Percentiles rank a stretch among this genome's conserved stretches.
phyloP scores from a whole-genome alignment of 1,284 basidiomycete species.

The Porphyrellus sp. region DNA sequence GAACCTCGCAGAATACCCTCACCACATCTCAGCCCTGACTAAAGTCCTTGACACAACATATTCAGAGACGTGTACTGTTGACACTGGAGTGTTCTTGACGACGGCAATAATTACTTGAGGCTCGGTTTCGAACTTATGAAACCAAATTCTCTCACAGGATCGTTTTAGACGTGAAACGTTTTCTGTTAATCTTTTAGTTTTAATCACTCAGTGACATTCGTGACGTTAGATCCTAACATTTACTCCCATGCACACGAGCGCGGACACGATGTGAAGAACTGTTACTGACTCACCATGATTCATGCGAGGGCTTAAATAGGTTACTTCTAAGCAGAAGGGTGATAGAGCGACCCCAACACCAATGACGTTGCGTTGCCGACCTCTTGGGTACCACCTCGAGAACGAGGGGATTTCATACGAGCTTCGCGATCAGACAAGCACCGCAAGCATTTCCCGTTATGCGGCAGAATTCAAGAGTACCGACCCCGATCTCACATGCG shows the following conservation, averaged over 20 bases:
- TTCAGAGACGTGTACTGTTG: constrained; percentile 4
- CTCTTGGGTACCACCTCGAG: constrained; percentile 17
- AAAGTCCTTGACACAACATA: constrained; percentile 2
- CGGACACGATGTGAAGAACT: constrained; percentile 15
- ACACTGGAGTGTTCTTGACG: constrained; percentile 3
- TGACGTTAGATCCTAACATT: neutral
- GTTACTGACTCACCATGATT: neutral
- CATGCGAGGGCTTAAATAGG: constrained; percentile 14
- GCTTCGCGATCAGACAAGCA: constrained; percentile 12
- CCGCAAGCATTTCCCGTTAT: constrained; percentile 5
- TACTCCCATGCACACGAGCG: constrained; percentile 4
- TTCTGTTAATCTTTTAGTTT: constrained; percentile 10
- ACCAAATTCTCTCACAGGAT: constrained; percentile 8
- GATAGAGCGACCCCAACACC: constrained; percentile 15
- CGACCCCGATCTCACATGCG: constrained; percentile 20
- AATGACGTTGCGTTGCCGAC: constrained; percentile 18
- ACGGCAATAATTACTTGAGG: constrained; percentile 1
- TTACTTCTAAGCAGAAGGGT: constrained; percentile 12
- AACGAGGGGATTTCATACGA: constrained; percentile 19
- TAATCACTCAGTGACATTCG: neutral
- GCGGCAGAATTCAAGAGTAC: constrained; percentile 2
- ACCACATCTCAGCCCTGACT: constrained; percentile 6
- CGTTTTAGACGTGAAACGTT: constrained; percentile 23
- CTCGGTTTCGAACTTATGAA: constrained; percentile 16
- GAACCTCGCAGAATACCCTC: constrained; percentile 5